Evolutionary conservation across 2,329 filamentous ascomycete genomes (phyloP).

Genomic region (Huntiella decipiens): DNA sequence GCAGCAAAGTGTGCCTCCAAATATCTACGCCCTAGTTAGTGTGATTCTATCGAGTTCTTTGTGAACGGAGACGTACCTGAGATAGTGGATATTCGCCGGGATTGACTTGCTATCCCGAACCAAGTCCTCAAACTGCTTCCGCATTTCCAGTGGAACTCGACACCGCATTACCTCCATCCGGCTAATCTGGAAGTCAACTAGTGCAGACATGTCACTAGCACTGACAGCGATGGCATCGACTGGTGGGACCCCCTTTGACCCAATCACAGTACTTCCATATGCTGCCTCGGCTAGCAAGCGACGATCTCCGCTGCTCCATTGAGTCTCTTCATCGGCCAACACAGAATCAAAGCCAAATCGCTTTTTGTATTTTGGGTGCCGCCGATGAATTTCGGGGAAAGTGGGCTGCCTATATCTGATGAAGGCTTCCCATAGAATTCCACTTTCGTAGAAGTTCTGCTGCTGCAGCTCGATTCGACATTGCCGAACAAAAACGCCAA

Average conservation of each 20-base stretch:
- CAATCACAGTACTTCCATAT: constrained; percentile 34
- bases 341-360: constrained; percentile 39
- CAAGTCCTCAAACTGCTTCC: constrained; percentile 48
- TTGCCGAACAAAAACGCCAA: constrained; percentile 64
- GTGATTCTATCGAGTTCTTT: neutral
- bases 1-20: constrained; percentile 83
- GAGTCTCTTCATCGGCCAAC: constrained; percentile 30
- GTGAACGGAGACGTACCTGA: constrained; percentile 30
- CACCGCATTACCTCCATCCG: constrained; percentile 74
- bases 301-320: constrained; percentile 26
- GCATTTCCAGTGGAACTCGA: constrained; percentile 57
- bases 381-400: constrained; percentile 42
- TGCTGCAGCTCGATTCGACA: constrained; percentile 62
- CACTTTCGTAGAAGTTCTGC: constrained; percentile 60
- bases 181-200: constrained; percentile 76
- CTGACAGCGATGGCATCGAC: constrained; percentile 35
- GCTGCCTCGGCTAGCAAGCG: constrained; percentile 27
- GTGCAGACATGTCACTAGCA: constrained; percentile 57
- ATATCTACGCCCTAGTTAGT: constrained; percentile 33
- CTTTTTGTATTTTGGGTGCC: constrained; percentile 35
- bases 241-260: constrained; percentile 16
- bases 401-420: constrained; percentile 65
- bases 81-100: constrained; percentile 57
- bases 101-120: constrained; percentile 46
- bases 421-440: constrained; percentile 66